Evolutionary conservation across 225 moss, liverwort and hornwort species (phyloP).

Genomic region (Antitrichia curtipendula): DNA sequence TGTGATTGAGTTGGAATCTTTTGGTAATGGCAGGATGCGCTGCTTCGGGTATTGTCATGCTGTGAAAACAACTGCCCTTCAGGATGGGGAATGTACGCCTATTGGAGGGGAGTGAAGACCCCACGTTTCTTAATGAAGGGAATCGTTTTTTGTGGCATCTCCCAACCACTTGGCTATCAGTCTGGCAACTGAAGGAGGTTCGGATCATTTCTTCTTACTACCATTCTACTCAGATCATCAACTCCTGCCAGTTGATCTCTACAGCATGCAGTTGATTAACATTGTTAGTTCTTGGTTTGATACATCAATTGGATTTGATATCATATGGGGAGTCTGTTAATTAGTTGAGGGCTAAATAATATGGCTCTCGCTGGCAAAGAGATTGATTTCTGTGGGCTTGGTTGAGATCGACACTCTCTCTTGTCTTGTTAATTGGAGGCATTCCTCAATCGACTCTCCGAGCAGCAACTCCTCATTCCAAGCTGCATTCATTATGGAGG

Average conservation of each 20-base stretch:
- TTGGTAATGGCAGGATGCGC: conserved; percentile 12
- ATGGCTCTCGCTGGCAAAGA: background rate
- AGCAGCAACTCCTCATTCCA: background rate
- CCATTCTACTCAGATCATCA: background rate
- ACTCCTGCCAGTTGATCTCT: background rate
- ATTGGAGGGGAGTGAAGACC: conserved; percentile 44
- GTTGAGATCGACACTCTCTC: background rate
- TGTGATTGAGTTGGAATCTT: background rate
- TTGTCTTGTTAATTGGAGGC: no score
- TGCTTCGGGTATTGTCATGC: conserved; percentile 25
- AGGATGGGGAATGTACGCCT: conserved; percentile 16
- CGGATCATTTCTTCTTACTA: background rate
- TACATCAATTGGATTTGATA: background rate
- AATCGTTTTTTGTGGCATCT: conserved; percentile 20
- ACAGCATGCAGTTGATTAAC: background rate
- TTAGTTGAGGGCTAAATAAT: background rate
- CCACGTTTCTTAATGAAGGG: conserved; percentile 36
- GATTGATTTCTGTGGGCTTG: background rate
- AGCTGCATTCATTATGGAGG: background rate
- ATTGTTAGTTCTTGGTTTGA: background rate
- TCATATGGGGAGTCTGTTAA: background rate
- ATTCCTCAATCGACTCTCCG: background rate
- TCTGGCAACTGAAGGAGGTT: conserved; percentile 18
- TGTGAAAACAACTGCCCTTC: conserved; percentile 36
- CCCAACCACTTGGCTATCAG: no score